Percentiles rank a stretch among this genome's conserved stretches.
Evolutionary conservation across 106 monocot genomes (phyloP).

Genomic region (Acorus calamus): DNA sequence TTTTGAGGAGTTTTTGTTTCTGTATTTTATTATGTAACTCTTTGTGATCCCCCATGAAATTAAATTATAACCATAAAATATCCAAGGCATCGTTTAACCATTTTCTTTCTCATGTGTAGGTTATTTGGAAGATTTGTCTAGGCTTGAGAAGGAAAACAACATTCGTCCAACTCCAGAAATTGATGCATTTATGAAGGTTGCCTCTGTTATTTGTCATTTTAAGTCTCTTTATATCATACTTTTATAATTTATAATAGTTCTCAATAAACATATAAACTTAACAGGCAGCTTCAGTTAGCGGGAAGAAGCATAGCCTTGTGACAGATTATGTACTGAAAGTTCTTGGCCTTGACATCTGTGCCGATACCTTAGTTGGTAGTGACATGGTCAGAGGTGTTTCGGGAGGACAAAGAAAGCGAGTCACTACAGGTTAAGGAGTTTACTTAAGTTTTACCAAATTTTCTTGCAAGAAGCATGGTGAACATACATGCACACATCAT

Average conservation of each 20-base stretch:
- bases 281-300: constrained; percentile 36
- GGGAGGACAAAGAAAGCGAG: constrained; percentile 66
- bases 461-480: too few species aligned
- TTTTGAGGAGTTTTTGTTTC: too few species aligned
- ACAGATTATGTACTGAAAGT: constrained; percentile 47
- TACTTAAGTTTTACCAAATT: too few species aligned
- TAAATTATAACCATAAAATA: too few species aligned
- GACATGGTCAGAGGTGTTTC: constrained; percentile 69
- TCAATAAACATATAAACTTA: background rate
- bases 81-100: too few species aligned
- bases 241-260: too few species aligned
- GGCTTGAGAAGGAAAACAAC: constrained; percentile 37
- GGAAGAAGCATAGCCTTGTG: constrained; percentile 32
- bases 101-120: constrained; percentile 4
- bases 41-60: too few species aligned
- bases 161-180: constrained; percentile 46
- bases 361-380: constrained; percentile 55
- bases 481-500: too few species aligned
- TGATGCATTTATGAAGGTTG: constrained; percentile 63
- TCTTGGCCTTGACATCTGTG: constrained; percentile 52
- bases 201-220: background rate
- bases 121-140: constrained; percentile 25
- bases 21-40: too few species aligned
- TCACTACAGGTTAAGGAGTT: constrained; percentile 36
- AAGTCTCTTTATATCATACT: background rate